phyloP scores from a whole-genome alignment of 2,329 filamentous ascomycete species.

The Fusarium irregulare region DNA sequence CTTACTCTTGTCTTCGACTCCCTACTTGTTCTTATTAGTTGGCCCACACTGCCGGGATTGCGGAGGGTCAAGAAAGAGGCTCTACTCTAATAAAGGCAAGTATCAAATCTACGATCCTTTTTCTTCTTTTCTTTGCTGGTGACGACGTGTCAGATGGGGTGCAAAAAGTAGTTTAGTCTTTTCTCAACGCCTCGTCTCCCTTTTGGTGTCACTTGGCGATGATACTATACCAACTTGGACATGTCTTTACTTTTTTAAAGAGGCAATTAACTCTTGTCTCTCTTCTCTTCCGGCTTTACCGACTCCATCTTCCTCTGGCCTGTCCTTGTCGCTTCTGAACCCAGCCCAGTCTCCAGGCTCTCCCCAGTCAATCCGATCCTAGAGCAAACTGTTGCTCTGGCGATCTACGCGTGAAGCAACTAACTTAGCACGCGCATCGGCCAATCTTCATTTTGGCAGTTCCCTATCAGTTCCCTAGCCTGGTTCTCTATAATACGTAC shows the following conservation, averaged over 20 bases:
- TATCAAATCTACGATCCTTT: constrained; percentile 35
- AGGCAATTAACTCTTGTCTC: background rate
- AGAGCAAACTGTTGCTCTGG: constrained; percentile 32
- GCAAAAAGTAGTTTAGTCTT: constrained; percentile 15
- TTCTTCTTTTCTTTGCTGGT: constrained; percentile 30
- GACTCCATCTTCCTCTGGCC: constrained; percentile 19
- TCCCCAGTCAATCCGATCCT: constrained; percentile 33
- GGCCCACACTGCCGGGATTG: constrained; percentile 28
- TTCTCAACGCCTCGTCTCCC: constrained; percentile 24
- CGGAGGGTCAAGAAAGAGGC: constrained; percentile 13
- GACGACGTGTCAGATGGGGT: constrained; percentile 30
- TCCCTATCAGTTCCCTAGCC: constrained; percentile 2
- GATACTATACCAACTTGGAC: background rate
- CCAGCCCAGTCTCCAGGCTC: constrained; percentile 9
- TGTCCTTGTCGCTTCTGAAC: constrained; percentile 27
- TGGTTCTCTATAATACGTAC: background rate
- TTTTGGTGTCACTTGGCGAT: constrained; percentile 15
- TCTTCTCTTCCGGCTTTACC: constrained; percentile 15
- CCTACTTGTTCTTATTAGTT: constrained; percentile 5
- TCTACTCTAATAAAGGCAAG: constrained; percentile 13
- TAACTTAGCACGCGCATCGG: constrained; percentile 31
- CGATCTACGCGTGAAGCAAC: constrained; percentile 38
- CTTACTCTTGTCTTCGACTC: constrained; percentile 8
- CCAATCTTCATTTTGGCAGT: constrained; percentile 26
- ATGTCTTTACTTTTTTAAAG: constrained; percentile 15